Evolutionary conservation across 2,329 filamentous ascomycete genomes (phyloP).

Genomic region (Lecanicillium sp.): DNA sequence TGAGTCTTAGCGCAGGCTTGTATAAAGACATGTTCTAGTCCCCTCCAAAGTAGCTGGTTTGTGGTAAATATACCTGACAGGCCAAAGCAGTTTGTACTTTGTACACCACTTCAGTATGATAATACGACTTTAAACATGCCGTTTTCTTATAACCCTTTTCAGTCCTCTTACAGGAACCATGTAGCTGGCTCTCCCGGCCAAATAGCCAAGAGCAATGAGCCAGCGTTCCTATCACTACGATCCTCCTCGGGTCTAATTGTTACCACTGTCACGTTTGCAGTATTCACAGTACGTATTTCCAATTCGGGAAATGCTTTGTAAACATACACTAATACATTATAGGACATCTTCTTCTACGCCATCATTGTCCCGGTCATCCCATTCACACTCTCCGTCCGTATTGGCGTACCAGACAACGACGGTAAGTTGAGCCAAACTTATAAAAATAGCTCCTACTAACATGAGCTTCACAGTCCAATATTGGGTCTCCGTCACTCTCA

Average conservation of each 20-base stretch:
- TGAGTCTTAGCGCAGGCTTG: too few relatives aligned
- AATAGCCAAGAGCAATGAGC: conserved; percentile 23
- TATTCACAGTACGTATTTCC: conserved; percentile 21
- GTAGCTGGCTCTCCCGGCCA: conserved; percentile 19
- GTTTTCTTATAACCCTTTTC: too few relatives aligned
- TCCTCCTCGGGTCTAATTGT: conserved; percentile 24
- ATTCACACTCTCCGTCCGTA: conserved; percentile 19
- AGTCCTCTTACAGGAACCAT: too few relatives aligned
- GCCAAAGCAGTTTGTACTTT: too few relatives aligned
- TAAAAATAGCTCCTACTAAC: neutral
- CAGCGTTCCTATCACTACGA: conserved; percentile 19
- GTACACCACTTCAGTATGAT: too few relatives aligned
- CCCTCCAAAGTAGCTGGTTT: too few relatives aligned
- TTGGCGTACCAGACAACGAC: conserved; percentile 15
- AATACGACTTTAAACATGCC: too few relatives aligned
- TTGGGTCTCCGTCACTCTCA: conserved; percentile 27
- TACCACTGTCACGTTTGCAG: conserved; percentile 22
- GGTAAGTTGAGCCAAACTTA: conserved; percentile 7
- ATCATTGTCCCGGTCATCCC: conserved; percentile 26
- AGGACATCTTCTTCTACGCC: conserved; percentile 27
- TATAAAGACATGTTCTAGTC: too few relatives aligned
- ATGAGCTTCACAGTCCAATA: conserved; percentile 17
- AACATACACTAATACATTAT: conserved; percentile 4
- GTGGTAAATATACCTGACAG: too few relatives aligned
- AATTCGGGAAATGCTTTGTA: neutral